Percentiles rank a stretch among this genome's conserved stretches.
Conservation (phyloP, 805 yeast species). For the Lipomyces oligophaga region DNA sequence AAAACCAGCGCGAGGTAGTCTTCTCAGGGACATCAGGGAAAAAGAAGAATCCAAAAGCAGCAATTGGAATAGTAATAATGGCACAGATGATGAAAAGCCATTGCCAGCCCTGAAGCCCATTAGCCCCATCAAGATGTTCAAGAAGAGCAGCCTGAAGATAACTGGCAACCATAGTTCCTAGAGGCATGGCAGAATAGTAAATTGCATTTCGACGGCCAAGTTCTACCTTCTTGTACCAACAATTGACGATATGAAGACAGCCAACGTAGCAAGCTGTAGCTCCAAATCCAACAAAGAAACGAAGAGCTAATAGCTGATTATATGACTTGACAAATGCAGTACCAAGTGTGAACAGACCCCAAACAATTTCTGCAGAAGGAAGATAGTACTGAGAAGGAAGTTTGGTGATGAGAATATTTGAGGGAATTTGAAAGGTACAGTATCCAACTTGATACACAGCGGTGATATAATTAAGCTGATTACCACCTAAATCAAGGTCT, state of each 20-base stretch:
- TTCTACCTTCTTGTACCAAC: conserved; percentile 56
- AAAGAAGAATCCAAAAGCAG: conserved; percentile 50
- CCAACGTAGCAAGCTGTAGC: conserved; percentile 68
- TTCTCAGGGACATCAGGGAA: conserved; percentile 65
- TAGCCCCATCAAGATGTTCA: conserved; percentile 45
- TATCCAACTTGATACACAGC: conserved; percentile 58
- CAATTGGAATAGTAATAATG: conserved; percentile 56
- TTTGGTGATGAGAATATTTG: conserved; percentile 54
- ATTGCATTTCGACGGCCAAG: conserved; percentile 58
- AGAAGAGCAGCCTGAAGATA: conserved; percentile 57
- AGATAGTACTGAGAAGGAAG: conserved; percentile 54
- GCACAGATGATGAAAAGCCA: conserved; percentile 72
- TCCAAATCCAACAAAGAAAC: conserved; percentile 66
- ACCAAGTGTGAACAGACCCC: conserved; percentile 64
- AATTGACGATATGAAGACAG: conserved; percentile 27
- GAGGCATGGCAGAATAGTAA: conserved; percentile 58
- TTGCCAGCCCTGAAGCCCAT: conserved; percentile 62
- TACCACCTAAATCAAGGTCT: conserved; percentile 54
- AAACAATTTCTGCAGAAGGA: conserved; percentile 57
- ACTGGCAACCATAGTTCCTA: conserved; percentile 62
- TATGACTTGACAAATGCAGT: conserved; percentile 50
- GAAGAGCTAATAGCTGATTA: conserved; percentile 53
- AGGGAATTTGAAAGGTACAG: conserved; percentile 60
- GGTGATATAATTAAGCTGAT: conserved; percentile 58
- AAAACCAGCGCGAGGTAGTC: conserved; percentile 51